These are phyloP conservation scores for Pterocarpus santalinus DNA, from an alignment of 306 rosid species.

Conservation along the genomic window DNA sequence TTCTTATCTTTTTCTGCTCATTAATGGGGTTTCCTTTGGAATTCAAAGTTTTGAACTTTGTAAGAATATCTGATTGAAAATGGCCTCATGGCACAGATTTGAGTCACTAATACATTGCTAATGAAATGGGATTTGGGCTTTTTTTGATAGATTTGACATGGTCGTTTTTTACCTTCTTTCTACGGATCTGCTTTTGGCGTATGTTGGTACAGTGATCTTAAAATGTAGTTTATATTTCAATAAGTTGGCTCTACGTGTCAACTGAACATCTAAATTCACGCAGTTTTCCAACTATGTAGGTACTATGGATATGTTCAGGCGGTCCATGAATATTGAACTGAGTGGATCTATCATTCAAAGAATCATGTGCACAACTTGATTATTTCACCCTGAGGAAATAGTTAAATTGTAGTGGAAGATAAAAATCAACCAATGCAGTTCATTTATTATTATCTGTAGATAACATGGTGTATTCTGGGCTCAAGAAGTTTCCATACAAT, in stretches of 20 bases:
- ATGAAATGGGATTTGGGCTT: constrained; percentile 22
- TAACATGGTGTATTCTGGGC: too few relatives aligned
- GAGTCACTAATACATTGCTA: neutral
- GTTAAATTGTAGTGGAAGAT: too few relatives aligned
- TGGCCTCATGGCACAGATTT: constrained; percentile 16
- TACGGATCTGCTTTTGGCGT: constrained; percentile 28
- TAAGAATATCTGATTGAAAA: constrained; percentile 26
- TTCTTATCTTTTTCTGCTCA: constrained; percentile 1
- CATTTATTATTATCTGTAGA: too few relatives aligned
- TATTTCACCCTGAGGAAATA: too few relatives aligned
- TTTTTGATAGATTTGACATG: constrained; percentile 36
- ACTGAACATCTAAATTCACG: constrained; percentile 16
- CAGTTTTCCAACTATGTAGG: constrained; percentile 4
- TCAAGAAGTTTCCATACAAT: too few relatives aligned
- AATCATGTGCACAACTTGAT: neutral
- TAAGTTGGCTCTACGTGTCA: constrained; percentile 26
- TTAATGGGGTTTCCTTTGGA: constrained; percentile 23
- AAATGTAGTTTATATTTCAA: neutral
- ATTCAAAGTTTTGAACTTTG: constrained; percentile 37
- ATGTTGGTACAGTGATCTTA: constrained; percentile 4
- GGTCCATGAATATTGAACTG: constrained; percentile 20
- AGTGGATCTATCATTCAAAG: neutral
- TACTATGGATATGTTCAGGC: constrained; percentile 17
- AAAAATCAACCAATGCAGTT: too few relatives aligned
- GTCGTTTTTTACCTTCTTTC: constrained; percentile 14